These are phyloP conservation scores for Arthrobotrys entomopaga DNA, from an alignment of 2,329 filamentous ascomycete genomes.

Conservation along the genomic window DNA sequence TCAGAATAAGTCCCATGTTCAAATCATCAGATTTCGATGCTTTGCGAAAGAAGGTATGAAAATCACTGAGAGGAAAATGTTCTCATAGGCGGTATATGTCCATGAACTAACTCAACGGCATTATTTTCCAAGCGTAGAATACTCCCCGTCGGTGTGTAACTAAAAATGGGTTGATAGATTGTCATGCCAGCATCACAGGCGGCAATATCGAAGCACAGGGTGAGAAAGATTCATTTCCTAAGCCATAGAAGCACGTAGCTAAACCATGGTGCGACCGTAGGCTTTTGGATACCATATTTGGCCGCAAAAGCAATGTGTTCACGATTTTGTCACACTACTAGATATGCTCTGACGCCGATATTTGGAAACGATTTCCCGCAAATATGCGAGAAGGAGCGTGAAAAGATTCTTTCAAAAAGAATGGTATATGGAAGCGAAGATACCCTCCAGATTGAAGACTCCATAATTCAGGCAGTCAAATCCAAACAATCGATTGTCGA, in stretches of 20 bases:
- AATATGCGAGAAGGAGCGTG: conserved; percentile 67
- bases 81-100: too few relatives aligned
- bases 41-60: conserved; percentile 41
- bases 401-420: conserved; percentile 14
- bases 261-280: conserved; percentile 67
- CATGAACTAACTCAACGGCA: neutral
- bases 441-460: conserved; percentile 37
- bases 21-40: conserved; percentile 51
- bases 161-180: conserved; percentile 78
- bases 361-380: conserved; percentile 85
- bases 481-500: conserved; percentile 56
- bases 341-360: conserved; percentile 85
- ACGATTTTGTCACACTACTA: conserved; percentile 87
- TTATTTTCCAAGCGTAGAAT: conserved; percentile 68
- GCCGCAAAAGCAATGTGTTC: conserved; percentile 87
- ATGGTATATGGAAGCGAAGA: conserved; percentile 28
- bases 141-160: conserved; percentile 75
- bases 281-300: conserved; percentile 94
- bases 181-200: conserved; percentile 93
- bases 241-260: neutral
- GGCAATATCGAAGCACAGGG: conserved; percentile 90
- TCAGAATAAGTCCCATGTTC: conserved; percentile 52
- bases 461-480: conserved; percentile 36
- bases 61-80: neutral
- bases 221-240: conserved; percentile 61